These are phyloP conservation scores for Hortiboletus rubellus DNA, from an alignment of 1,284 basidiomycete genomes.

Conservation along the genomic window DNA sequence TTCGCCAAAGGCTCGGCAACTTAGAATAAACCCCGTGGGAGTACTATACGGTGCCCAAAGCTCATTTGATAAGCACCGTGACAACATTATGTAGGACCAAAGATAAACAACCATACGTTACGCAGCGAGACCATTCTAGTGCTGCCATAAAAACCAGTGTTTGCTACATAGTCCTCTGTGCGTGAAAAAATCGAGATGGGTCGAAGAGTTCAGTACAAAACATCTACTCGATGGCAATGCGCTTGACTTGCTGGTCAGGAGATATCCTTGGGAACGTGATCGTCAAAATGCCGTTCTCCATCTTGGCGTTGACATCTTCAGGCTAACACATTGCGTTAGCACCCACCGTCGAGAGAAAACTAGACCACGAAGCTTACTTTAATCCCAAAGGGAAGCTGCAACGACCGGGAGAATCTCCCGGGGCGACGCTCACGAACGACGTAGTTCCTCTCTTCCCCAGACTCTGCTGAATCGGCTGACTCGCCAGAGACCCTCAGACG, in stretches of 20 bases:
- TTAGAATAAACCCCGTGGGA: too few relatives aligned
- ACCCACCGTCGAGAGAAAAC: not conserved
- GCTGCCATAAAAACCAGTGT: too few relatives aligned
- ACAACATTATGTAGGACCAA: too few relatives aligned
- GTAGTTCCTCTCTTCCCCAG: slow-evolving; percentile 34
- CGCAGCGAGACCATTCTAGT: too few relatives aligned
- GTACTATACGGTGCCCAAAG: too few relatives aligned
- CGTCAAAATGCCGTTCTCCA: slow-evolving; percentile 32
- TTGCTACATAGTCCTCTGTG: too few relatives aligned
- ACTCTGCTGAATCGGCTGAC: slow-evolving; percentile 24
- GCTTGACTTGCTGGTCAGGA: slow-evolving; percentile 24
- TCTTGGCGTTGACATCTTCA: slow-evolving; percentile 17
- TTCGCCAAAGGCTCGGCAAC: too few relatives aligned
- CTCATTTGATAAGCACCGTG: too few relatives aligned
- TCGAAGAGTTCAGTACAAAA: not conserved
- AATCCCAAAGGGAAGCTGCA: slow-evolving; percentile 38
- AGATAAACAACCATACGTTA: too few relatives aligned
- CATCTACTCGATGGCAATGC: slow-evolving; percentile 16
- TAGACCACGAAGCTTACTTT: slow-evolving; percentile 27
- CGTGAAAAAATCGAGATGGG: too few relatives aligned
- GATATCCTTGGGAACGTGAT: slow-evolving; percentile 32
- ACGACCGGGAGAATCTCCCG: slow-evolving; percentile 28
- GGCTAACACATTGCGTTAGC: not conserved
- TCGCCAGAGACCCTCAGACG: slow-evolving; percentile 42
- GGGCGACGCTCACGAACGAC: slow-evolving; percentile 39